phyloP scores from a whole-genome alignment of 1,139 yeast genomes.

The Kurtzmaniella quercitrusa region DNA sequence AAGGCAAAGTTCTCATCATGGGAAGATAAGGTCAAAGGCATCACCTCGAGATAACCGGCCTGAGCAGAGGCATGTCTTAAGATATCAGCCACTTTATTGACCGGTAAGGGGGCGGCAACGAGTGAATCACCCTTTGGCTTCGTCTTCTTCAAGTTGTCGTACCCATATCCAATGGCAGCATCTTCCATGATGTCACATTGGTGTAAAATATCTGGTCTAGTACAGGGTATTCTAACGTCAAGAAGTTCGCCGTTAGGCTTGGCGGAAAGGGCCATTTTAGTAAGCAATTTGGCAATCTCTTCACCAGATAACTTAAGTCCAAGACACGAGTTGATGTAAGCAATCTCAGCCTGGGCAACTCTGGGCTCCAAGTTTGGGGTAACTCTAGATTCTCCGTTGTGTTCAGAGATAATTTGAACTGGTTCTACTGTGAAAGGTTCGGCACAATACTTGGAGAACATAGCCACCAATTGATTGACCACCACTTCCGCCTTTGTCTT shows the following conservation, averaged over 20 bases:
- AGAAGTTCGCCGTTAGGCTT: conserved; percentile 45
- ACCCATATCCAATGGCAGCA: conserved; percentile 95
- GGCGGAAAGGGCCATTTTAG: conserved; percentile 79
- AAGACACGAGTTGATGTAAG: conserved; percentile 87
- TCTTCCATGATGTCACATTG: conserved; percentile 99
- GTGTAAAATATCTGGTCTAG: conserved; percentile 93
- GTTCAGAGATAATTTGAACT: conserved; percentile 76
- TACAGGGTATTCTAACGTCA: conserved; percentile 79
- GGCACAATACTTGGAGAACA: conserved; percentile 86
- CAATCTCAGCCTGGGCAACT: conserved; percentile 67
- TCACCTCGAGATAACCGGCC: conserved; percentile 93
- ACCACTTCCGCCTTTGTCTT: conserved; percentile 89
- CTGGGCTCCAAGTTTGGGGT: conserved; percentile 74
- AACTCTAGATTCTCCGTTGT: conserved; percentile 71
- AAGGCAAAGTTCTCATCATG: conserved; percentile 94
- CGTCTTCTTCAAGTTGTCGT: conserved; percentile 79
- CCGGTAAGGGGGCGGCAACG: conserved; percentile 83
- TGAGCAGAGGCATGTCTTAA: conserved; percentile 88
- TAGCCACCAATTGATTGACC: conserved; percentile 86
- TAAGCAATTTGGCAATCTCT: conserved; percentile 64
- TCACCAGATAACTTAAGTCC: conserved; percentile 71
- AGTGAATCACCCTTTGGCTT: conserved; percentile 77
- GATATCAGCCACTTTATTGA: conserved; percentile 88
- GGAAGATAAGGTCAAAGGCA: conserved; percentile 93
- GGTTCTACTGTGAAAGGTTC: conserved; percentile 86